A percentile compares a stretch with the other conserved stretches of the same genome.
Conservation (phyloP, 2,329 filamentous ascomycete genomes). For the Emmonsia crescens region DNA sequence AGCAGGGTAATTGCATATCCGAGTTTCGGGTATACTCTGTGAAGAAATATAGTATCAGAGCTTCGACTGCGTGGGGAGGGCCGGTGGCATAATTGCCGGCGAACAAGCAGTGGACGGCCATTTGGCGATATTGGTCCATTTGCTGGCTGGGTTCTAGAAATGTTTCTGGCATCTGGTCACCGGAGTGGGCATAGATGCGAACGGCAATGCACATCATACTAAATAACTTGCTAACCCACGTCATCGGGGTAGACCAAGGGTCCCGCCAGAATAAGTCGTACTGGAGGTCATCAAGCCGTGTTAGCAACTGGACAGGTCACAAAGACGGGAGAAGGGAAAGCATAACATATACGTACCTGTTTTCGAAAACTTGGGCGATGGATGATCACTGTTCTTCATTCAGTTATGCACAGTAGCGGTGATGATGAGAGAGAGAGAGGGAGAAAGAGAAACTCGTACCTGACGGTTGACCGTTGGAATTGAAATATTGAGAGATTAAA, state of each 20-base stretch:
- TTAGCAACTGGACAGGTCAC: background rate
- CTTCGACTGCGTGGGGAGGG: constrained; percentile 42
- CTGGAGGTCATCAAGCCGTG: constrained; percentile 14
- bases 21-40: constrained; percentile 42
- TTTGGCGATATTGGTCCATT: constrained; percentile 17
- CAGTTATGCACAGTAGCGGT: constrained; percentile 15
- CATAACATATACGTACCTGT: constrained; percentile 17
- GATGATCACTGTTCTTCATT: constrained; percentile 12
- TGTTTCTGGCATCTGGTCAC: background rate
- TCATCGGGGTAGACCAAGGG: constrained; percentile 26
- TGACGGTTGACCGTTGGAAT: constrained; percentile 20
- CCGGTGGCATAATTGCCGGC: constrained; percentile 45
- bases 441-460: constrained; percentile 7
- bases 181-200: background rate
- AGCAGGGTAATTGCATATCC: constrained; percentile 45
- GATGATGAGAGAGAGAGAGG: constrained; percentile 9
- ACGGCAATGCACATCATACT: constrained; percentile 24
- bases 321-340: constrained; percentile 5
- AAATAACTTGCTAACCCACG: constrained; percentile 38
- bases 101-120: constrained; percentile 43
- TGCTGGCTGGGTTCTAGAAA: background rate
- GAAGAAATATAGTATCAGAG: constrained; percentile 46
- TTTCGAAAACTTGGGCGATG: constrained; percentile 22
- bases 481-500: constrained; percentile 25
- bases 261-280: constrained; percentile 37